phyloP scores from a whole-genome alignment of 352 stramenopile species.

The Blastocystis hominis region DNA sequence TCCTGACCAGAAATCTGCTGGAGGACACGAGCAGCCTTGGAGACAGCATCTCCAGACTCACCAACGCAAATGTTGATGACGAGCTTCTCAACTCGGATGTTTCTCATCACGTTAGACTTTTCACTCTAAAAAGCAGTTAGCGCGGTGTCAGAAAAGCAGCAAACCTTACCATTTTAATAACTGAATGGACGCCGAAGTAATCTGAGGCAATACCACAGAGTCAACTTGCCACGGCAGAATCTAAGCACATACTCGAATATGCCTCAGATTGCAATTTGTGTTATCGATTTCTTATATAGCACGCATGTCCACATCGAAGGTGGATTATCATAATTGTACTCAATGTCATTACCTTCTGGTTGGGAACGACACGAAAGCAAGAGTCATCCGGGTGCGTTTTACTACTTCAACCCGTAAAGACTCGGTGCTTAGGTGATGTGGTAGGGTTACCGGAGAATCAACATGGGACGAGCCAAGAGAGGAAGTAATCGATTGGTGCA shows the following conservation, averaged over 20 bases:
- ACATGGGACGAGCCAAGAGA: slow-evolving; percentile 5
- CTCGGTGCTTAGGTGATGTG: slow-evolving; percentile 61
- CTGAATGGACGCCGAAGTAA: background rate
- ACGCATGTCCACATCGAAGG: background rate
- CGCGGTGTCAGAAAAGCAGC: background rate
- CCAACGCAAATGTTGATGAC: slow-evolving; percentile 85
- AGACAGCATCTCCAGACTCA: too few species aligned
- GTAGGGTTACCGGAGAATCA: background rate
- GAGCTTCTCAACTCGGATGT: slow-evolving; percentile 98
- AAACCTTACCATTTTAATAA: slow-evolving; percentile 1
- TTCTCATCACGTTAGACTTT: slow-evolving; percentile 84
- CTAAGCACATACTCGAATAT: background rate
- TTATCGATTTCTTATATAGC: background rate
- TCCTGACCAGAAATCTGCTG: slow-evolving; percentile 98
- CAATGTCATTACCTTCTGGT: slow-evolving; percentile 60
- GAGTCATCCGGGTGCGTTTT: slow-evolving; percentile 72
- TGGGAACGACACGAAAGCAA: slow-evolving; percentile 78
- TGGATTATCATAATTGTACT: background rate
- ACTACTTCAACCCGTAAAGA: slow-evolving; percentile 73
- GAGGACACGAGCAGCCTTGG: slow-evolving; percentile 85
- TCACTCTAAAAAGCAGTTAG: slow-evolving; percentile 22
- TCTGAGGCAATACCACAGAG: background rate
- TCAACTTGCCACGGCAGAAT: background rate
- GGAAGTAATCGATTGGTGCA: background rate
- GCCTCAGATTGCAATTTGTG: background rate